A percentile compares a stretch with the other conserved stretches of the same genome.
Conservation (phyloP, 495 filamentous ascomycete genomes). For the Melanomma pulvis-pyrius region DNA sequence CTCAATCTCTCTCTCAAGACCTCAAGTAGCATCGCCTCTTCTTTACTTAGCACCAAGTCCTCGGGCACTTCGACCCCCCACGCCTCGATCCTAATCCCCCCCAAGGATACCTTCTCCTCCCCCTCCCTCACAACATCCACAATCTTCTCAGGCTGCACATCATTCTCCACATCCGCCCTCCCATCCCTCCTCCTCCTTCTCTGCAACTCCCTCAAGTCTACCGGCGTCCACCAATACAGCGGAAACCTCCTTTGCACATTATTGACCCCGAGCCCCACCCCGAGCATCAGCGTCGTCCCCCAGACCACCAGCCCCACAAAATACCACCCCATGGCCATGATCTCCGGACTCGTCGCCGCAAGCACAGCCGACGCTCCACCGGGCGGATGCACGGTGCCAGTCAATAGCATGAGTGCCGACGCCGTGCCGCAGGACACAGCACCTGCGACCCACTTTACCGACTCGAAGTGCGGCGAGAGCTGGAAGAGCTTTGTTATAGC, state of each 20-base stretch:
- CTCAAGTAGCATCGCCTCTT: conserved; percentile 32
- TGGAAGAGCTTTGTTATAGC: conserved; percentile 72
- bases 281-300: conserved; percentile 66
- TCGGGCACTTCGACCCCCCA: conserved; percentile 16
- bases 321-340: conserved; percentile 70
- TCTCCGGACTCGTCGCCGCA: conserved; percentile 63
- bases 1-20: conserved; percentile 23
- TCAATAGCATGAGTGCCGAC: conserved; percentile 72
- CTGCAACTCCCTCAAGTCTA: conserved; percentile 36
- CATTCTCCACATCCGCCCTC: conserved; percentile 9
- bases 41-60: conserved; percentile 21
- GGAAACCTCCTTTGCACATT: conserved; percentile 79
- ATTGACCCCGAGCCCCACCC: conserved; percentile 68
- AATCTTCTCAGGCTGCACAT: conserved; percentile 1
- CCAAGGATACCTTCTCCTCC: not conserved
- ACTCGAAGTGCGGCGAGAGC: conserved; percentile 57
- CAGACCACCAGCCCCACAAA: conserved; percentile 69
- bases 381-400: conserved; percentile 81
- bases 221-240: conserved; percentile 74
- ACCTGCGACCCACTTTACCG: conserved; percentile 66
- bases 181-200: conserved; percentile 36
- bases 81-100: conserved; percentile 8
- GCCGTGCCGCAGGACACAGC: conserved; percentile 70
- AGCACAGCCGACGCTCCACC: conserved; percentile 86
- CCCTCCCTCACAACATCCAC: conserved; percentile 4